Evolutionary conservation across 1,139 yeast species (phyloP).

Genomic region (Lodderomyces jiufengensis): DNA sequence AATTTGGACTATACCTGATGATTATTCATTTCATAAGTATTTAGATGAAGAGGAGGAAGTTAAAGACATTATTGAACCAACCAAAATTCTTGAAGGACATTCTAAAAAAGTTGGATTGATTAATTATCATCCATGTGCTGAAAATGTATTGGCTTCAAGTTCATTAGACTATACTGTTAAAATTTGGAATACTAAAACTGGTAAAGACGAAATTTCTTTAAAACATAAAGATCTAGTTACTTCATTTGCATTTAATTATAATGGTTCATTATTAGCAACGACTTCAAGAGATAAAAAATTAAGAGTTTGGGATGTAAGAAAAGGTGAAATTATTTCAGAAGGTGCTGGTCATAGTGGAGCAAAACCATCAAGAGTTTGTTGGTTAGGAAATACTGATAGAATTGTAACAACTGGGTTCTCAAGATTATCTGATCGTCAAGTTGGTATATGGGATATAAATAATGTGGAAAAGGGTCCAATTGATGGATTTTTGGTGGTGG

Average conservation of each 20-base stretch:
- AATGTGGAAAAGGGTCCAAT: conserved; percentile 77
- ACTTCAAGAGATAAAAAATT: conserved; percentile 89
- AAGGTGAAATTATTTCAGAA: conserved; percentile 70
- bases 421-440: conserved; percentile 86
- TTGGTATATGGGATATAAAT: conserved; percentile 86
- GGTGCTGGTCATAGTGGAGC: conserved; percentile 94
- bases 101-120: conserved; percentile 93
- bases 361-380: conserved; percentile 78
- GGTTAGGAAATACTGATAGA: conserved; percentile 87
- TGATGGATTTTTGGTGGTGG: conserved; percentile 82
- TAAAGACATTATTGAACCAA: conserved; percentile 65
- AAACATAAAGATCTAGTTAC: conserved; percentile 88
- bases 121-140: conserved; percentile 83
- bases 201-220: conserved; percentile 66
- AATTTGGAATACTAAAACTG: conserved; percentile 82
- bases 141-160: conserved; percentile 80
- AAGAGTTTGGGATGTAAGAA: conserved; percentile 86
- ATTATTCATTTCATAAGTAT: conserved; percentile 64
- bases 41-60: conserved; percentile 60
- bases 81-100: conserved; percentile 75
- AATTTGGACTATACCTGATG: conserved; percentile 83
- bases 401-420: conserved; percentile 95
- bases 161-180: conserved; percentile 89
- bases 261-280: conserved; percentile 83
- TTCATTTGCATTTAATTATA: conserved; percentile 83